Percentiles rank a stretch among this genome's conserved stretches.
These are phyloP conservation scores for Penicillium simplicissimum DNA, from an alignment of 495 filamentous ascomycete species.

Conservation along the genomic window DNA sequence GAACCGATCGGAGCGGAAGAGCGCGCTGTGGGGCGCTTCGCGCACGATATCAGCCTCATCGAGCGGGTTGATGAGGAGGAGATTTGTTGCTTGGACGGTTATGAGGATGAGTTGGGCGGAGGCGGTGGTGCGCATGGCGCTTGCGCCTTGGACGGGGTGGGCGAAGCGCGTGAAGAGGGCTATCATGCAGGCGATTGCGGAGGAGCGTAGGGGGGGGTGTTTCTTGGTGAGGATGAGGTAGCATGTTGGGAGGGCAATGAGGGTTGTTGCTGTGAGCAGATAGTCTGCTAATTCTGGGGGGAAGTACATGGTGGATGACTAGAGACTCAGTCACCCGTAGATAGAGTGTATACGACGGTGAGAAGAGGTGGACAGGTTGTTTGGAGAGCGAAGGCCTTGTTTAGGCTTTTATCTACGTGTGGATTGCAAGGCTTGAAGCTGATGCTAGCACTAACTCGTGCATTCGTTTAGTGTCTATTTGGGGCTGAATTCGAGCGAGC, in stretches of 20 bases:
- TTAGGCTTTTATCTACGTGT: background rate
- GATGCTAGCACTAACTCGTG: background rate
- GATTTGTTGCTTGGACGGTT: constrained; percentile 6
- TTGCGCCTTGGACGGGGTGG: background rate
- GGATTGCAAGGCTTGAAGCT: background rate
- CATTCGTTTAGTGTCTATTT: background rate
- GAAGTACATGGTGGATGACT: background rate
- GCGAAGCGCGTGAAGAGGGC: constrained; percentile 12
- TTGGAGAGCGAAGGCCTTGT: background rate
- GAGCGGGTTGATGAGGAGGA: constrained; percentile 22
- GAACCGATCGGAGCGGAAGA: constrained; percentile 4
- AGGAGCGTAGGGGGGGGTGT: constrained; percentile 13
- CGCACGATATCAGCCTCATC: constrained; percentile 12
- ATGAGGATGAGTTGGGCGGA: background rate
- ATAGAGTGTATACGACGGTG: background rate
- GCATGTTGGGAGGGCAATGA: background rate
- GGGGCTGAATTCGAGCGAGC: background rate
- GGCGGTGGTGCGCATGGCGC: background rate
- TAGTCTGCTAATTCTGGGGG: background rate
- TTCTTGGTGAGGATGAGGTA: too few species aligned
- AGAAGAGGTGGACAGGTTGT: background rate
- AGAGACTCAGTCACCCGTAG: too few species aligned
- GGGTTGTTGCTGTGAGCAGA: constrained; percentile 10
- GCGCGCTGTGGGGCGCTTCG: constrained; percentile 2
- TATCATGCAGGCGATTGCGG: constrained; percentile 15